These are phyloP conservation scores for Xerophyta viscosa DNA, from an alignment of 106 monocot species.

Conservation along the genomic window DNA sequence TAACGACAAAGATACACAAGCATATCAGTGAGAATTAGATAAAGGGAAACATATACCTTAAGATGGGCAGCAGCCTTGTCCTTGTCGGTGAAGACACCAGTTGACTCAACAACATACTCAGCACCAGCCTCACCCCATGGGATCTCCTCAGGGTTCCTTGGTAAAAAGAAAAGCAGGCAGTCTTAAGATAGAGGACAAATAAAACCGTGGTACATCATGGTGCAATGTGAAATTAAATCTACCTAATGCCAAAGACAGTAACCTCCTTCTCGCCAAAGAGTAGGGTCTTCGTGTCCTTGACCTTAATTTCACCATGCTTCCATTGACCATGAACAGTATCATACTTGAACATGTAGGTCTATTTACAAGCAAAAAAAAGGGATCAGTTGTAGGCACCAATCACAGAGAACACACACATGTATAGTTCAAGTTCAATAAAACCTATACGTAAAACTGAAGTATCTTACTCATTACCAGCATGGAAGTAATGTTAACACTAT, in stretches of 20 bases:
- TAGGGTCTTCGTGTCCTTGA: conserved; percentile 86
- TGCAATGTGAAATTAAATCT: background rate
- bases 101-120: conserved; percentile 85
- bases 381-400: too few relatives aligned
- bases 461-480: too few relatives aligned
- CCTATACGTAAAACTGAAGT: too few relatives aligned
- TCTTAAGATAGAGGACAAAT: background rate
- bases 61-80: conserved; percentile 93
- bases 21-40: too few relatives aligned
- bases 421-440: too few relatives aligned
- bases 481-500: too few relatives aligned
- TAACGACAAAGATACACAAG: too few relatives aligned
- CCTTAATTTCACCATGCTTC: conserved; percentile 70
- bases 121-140: conserved; percentile 86
- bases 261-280: conserved; percentile 73
- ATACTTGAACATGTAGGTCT: conserved; percentile 98
- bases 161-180: background rate
- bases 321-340: conserved; percentile 73
- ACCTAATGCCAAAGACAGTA: conserved; percentile 63
- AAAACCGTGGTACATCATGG: background rate
- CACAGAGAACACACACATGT: too few relatives aligned
- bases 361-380: background rate
- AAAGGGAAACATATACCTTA: too few relatives aligned
- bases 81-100: conserved; percentile 97
- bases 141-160: conserved; percentile 93